A percentile compares a stretch with the other conserved stretches of the same genome.
Conservation (phyloP, 2,329 filamentous ascomycete genomes). For the Allantophomopsis lycopodina region DNA sequence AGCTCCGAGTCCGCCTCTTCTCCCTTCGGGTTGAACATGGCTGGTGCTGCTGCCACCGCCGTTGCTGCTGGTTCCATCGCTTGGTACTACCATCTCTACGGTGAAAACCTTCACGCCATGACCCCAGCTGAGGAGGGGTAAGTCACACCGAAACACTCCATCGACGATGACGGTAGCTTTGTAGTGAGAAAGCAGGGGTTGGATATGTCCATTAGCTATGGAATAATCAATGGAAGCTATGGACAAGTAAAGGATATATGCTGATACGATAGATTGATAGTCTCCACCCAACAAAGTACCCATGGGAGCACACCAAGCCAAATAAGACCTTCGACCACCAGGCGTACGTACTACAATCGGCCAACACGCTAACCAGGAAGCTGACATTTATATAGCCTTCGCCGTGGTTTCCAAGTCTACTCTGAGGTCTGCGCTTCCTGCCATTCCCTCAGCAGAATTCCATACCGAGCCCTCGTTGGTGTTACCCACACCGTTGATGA, state of each 20-base stretch:
- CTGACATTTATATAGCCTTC: slow-evolving; percentile 47
- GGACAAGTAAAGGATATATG: too few species aligned
- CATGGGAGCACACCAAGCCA: slow-evolving; percentile 89
- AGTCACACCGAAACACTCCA: slow-evolving; percentile 28
- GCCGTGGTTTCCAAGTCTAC: slow-evolving; percentile 99
- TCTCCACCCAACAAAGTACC: slow-evolving; percentile 82
- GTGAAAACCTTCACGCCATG: slow-evolving; percentile 74
- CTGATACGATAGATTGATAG: slow-evolving; percentile 28
- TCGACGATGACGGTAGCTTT: slow-evolving; percentile 2
- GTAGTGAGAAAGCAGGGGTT: slow-evolving; percentile 4
- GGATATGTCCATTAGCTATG: slow-evolving; percentile 7
- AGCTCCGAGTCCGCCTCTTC: slow-evolving; percentile 59
- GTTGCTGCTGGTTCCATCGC: slow-evolving; percentile 80
- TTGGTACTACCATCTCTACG: slow-evolving; percentile 97
- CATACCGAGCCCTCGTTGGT: slow-evolving; percentile 86
- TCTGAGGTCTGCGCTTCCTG: slow-evolving; percentile 95
- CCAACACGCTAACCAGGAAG: slow-evolving; percentile 1
- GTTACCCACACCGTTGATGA: slow-evolving; percentile 90
- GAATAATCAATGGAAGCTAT: neutral
- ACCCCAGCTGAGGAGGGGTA: slow-evolving; percentile 97
- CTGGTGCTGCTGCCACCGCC: slow-evolving; percentile 74
- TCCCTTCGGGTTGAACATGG: slow-evolving; percentile 71
- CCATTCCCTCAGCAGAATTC: slow-evolving; percentile 90
- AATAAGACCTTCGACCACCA: slow-evolving; percentile 95
- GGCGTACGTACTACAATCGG: slow-evolving; percentile 52